These are phyloP conservation scores for Laburnicola sp. DNA, from an alignment of 2,329 filamentous ascomycete species.

Conservation along the genomic window DNA sequence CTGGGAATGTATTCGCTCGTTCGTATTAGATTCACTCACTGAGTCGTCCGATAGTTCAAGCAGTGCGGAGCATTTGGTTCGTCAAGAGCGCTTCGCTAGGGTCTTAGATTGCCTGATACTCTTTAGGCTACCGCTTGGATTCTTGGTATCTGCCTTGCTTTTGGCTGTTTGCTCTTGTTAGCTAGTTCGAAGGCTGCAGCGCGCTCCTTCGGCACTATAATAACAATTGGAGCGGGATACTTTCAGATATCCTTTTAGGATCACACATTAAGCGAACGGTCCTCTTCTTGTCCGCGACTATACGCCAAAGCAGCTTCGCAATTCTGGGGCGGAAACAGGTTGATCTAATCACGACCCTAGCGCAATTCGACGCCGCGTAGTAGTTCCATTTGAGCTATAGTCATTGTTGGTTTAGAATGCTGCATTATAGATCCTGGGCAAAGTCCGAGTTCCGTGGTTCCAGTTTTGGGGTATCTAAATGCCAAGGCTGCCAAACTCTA, in stretches of 20 bases:
- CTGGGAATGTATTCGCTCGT: neutral
- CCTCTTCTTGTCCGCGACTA: neutral
- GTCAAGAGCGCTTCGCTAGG: constrained; percentile 7
- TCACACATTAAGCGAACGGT: constrained; percentile 1
- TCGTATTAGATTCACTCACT: constrained; percentile 7
- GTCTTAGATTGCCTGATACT: constrained; percentile 3
- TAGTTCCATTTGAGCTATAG: constrained; percentile 7
- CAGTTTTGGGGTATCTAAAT: neutral
- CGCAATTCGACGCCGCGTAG: neutral
- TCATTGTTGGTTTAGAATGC: constrained; percentile 4
- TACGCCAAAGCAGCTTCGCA: no score
- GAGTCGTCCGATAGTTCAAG: constrained; percentile 9
- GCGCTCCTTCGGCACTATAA: neutral
- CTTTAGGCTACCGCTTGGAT: neutral
- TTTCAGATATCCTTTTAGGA: constrained; percentile 9
- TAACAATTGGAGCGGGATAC: constrained; percentile 6
- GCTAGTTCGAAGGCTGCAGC: constrained; percentile 7
- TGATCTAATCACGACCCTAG: no score
- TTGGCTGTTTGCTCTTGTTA: constrained; percentile 9
- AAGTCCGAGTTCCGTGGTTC: constrained; percentile 5
- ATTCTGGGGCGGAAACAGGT: no score
- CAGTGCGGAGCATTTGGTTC: constrained; percentile 2
- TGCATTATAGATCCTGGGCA: constrained; percentile 4
- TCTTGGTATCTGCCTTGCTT: constrained; percentile 9
- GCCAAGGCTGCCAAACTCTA: no score